Evolutionary conservation across 768 basidiomycete species (phyloP).

Genomic region (Lactarius tabidus): DNA sequence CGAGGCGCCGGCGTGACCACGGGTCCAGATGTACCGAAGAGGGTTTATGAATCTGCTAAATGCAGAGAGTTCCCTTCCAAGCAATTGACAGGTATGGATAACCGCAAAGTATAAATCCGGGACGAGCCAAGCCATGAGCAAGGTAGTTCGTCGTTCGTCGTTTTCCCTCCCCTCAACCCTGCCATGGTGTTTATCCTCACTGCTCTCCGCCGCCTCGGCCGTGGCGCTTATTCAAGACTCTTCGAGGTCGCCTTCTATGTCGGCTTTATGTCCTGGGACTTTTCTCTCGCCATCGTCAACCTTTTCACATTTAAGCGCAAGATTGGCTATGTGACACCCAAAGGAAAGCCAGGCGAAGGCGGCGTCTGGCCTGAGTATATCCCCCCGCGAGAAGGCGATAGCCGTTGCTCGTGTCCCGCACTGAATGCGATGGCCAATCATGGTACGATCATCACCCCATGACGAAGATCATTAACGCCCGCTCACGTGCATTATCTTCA

Average conservation of each 20-base stretch:
- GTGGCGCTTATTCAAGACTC: conserved; percentile 6
- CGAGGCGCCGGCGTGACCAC: conserved; percentile 2
- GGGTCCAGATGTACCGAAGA: background rate
- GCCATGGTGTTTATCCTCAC: conserved; percentile 15
- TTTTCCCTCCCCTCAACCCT: background rate
- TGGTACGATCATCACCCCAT: conserved; percentile 40
- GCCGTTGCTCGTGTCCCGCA: conserved; percentile 68
- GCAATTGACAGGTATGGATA: background rate
- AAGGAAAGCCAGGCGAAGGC: conserved; percentile 51
- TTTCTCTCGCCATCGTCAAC: conserved; percentile 48
- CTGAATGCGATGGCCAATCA: conserved; percentile 83
- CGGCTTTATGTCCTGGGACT: conserved; percentile 48
- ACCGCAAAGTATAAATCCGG: background rate
- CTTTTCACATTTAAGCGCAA: conserved; percentile 45
- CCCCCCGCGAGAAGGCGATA: conserved; percentile 56
- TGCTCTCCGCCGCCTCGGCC: conserved; percentile 21
- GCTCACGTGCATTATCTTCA: background rate
- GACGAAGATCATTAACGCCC: background rate
- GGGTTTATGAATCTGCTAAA: background rate
- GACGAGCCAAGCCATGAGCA: background rate
- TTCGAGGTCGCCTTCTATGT: conserved; percentile 10
- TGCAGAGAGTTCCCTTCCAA: conserved; percentile 12
- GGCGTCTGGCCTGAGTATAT: conserved; percentile 69
- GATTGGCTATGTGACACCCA: conserved; percentile 52
- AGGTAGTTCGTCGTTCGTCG: background rate